These are phyloP conservation scores for Kurtzmaniella quercitrusa DNA, from an alignment of 1,139 yeast genomes.

Conservation along the genomic window DNA sequence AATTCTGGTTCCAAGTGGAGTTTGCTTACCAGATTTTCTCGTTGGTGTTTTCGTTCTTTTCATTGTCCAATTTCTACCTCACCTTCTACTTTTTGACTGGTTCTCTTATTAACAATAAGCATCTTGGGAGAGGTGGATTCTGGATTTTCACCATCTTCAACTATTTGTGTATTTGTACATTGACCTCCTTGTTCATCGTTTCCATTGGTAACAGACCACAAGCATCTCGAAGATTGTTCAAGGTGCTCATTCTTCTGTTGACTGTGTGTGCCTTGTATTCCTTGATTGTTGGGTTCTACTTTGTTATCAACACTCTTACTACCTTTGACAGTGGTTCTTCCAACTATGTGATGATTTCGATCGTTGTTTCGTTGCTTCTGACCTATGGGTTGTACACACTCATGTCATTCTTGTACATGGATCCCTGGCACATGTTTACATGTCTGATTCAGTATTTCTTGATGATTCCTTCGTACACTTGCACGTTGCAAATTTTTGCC, in stretches of 20 bases:
- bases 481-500: conserved; percentile 89
- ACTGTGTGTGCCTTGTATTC: conserved; percentile 82
- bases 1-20: conserved; percentile 76
- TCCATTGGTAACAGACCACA: conserved; percentile 97
- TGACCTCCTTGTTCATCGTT: conserved; percentile 81
- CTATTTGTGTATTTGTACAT: conserved; percentile 72
- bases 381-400: conserved; percentile 85
- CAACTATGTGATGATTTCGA: conserved; percentile 61
- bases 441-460: conserved; percentile 82
- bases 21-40: conserved; percentile 76
- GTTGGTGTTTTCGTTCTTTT: conserved; percentile 80
- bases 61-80: conserved; percentile 83
- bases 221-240: conserved; percentile 69
- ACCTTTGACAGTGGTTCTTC: conserved; percentile 26
- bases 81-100: conserved; percentile 94
- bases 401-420: conserved; percentile 76
- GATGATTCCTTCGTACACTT: conserved; percentile 85
- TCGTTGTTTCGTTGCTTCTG: conserved; percentile 80
- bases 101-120: conserved; percentile 52
- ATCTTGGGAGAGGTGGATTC: conserved; percentile 68
- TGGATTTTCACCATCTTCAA: conserved; percentile 81
- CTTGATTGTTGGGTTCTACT: conserved; percentile 74
- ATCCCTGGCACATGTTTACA: conserved; percentile 91
- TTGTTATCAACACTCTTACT: conserved; percentile 57
- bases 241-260: conserved; percentile 64